Conservation (phyloP, 176 grass and related monocot species). For the Oryza punctata region DNA sequence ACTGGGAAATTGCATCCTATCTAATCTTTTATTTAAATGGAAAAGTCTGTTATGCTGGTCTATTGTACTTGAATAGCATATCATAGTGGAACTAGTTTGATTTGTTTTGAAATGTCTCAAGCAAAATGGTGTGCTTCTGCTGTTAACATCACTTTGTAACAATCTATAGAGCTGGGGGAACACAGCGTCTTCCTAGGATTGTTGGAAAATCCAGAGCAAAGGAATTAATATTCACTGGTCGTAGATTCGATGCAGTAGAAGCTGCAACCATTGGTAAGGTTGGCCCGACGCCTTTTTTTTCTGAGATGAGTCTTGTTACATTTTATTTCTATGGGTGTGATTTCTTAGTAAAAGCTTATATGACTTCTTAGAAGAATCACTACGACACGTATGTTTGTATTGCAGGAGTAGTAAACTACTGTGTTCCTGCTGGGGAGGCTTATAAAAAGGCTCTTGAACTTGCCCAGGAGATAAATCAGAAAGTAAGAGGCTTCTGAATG, state of each 20-base stretch:
- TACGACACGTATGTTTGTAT: slow-evolving; percentile 9
- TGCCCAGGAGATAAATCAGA: slow-evolving; percentile 79
- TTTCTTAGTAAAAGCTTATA: neutral
- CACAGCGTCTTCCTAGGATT: slow-evolving; percentile 87
- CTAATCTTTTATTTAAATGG: neutral
- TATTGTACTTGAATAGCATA: neutral
- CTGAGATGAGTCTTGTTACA: neutral
- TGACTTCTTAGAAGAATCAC: neutral
- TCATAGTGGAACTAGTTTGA: neutral
- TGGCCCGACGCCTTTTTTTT: neutral
- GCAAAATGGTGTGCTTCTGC: slow-evolving; percentile 36
- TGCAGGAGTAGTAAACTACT: slow-evolving; percentile 82
- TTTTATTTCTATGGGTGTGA: slow-evolving; percentile 15
- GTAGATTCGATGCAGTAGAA: slow-evolving; percentile 74
- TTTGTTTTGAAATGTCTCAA: neutral
- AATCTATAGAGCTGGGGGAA: slow-evolving; percentile 78
- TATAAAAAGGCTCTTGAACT: slow-evolving; percentile 77
- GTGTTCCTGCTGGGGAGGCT: slow-evolving; percentile 71
- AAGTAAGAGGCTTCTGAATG: slow-evolving; percentile 45
- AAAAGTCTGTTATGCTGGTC: neutral
- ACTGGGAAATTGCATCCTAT: neutral
- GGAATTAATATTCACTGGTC: slow-evolving; percentile 89
- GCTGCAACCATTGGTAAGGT: slow-evolving; percentile 64
- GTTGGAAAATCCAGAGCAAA: slow-evolving; percentile 81
- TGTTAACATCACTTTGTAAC: slow-evolving; percentile 31